These are phyloP conservation scores for Pseudisothecium myosuroides DNA, from an alignment of 225 moss, liverwort and hornwort genomes.

Conservation along the genomic window DNA sequence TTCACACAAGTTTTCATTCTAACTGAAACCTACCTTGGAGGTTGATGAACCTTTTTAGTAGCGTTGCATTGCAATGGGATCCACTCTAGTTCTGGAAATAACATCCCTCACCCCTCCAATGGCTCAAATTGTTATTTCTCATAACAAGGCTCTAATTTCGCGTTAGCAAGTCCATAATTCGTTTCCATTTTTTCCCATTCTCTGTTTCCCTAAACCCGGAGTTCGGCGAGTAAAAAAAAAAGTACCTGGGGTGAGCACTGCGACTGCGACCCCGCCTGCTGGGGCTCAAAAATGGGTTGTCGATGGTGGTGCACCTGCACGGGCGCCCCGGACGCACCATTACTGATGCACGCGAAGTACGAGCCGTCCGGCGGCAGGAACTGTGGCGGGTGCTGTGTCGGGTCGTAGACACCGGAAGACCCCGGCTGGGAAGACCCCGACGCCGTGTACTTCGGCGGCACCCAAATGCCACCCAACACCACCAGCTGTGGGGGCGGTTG, in stretches of 20 bases:
- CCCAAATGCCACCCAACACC: slow-evolving; percentile 82
- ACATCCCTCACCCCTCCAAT: not conserved
- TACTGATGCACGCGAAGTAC: slow-evolving; percentile 51
- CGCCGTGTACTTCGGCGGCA: slow-evolving; percentile 58
- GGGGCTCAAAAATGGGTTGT: slow-evolving; percentile 34
- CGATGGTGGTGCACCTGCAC: slow-evolving; percentile 13
- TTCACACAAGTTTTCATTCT: not conserved
- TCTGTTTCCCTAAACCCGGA: not conserved
- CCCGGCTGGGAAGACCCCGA: slow-evolving; percentile 14
- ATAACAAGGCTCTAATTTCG: not conserved
- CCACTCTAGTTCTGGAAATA: not conserved
- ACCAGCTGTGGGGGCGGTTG: slow-evolving; percentile 55
- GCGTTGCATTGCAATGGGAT: not conserved
- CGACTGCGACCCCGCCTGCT: slow-evolving; percentile 59
- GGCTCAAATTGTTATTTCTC: not conserved
- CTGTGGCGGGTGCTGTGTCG: slow-evolving; percentile 12
- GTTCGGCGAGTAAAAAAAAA: not conserved
- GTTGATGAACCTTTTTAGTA: not conserved
- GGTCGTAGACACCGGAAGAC: slow-evolving; percentile 29
- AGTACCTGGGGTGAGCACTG: slow-evolving; percentile 54
- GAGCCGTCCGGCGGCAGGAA: slow-evolving; percentile 50
- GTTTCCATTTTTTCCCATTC: not conserved
- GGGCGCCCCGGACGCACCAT: not conserved
- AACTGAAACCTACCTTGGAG: not conserved
- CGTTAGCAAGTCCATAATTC: not conserved